phyloP scores from a whole-genome alignment of 306 rosid species.

The Mimosa bimucronata region DNA sequence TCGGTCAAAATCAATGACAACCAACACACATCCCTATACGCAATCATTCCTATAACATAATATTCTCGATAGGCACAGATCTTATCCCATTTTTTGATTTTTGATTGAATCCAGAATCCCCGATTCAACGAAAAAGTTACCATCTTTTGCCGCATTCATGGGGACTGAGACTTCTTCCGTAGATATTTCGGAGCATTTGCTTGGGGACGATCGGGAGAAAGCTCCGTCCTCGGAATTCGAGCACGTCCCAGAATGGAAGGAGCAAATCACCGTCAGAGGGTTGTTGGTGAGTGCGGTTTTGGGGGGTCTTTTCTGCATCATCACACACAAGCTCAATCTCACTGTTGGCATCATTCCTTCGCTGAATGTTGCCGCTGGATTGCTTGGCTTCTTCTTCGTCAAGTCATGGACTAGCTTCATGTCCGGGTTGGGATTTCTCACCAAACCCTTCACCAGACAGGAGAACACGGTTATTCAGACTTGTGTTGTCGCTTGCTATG shows the following conservation, averaged over 20 bases:
- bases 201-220: slow-evolving; percentile 34
- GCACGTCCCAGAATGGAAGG: slow-evolving; percentile 77
- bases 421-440: slow-evolving; percentile 57
- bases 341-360: slow-evolving; percentile 94
- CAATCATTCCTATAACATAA: neutral
- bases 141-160: slow-evolving; percentile 34
- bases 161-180: slow-evolving; percentile 55
- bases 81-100: neutral
- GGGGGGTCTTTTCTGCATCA: slow-evolving; percentile 82
- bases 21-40: neutral
- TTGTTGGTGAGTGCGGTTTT: slow-evolving; percentile 76
- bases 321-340: slow-evolving; percentile 88
- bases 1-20: neutral
- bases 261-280: slow-evolving; percentile 88
- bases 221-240: slow-evolving; percentile 38
- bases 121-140: neutral
- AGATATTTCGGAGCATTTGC: slow-evolving; percentile 69
- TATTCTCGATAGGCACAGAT: neutral
- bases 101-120: neutral
- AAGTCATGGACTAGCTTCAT: slow-evolving; percentile 79
- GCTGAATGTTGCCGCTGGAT: slow-evolving; percentile 84
- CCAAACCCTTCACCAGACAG: slow-evolving; percentile 76
- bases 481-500: slow-evolving; percentile 97
- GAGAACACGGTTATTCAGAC: slow-evolving; percentile 99
- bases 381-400: slow-evolving; percentile 88